Evolutionary conservation across 108 stramenopile genomes (phyloP).

Genomic region (Skeletonema tropicum): DNA sequence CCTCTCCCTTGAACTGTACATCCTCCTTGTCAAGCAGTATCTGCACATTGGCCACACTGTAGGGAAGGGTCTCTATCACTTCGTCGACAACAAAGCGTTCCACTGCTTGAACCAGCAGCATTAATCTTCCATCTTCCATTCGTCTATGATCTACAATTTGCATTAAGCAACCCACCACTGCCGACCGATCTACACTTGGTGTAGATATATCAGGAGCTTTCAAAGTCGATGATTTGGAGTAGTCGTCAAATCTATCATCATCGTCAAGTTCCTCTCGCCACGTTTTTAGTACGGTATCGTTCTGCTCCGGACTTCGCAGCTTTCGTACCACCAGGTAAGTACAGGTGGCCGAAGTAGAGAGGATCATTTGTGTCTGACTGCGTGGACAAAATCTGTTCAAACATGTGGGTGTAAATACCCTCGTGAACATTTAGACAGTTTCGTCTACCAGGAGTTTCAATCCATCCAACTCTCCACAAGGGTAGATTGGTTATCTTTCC

Average conservation of each 20-base stretch:
- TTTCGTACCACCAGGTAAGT: conserved; percentile 37
- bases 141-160: conserved; percentile 72
- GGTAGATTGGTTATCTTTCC: conserved; percentile 61
- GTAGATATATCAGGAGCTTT: conserved; percentile 1
- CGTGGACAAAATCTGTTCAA: conserved; percentile 61
- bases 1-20: conserved; percentile 15
- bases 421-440: conserved; percentile 82
- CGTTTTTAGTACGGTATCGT: conserved; percentile 35
- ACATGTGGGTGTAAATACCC: conserved; percentile 76
- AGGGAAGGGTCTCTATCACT: conserved; percentile 59
- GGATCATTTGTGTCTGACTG: conserved; percentile 28
- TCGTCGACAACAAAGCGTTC: conserved; percentile 76
- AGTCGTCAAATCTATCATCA: conserved; percentile 30
- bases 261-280: conserved; percentile 47
- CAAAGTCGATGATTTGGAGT: conserved; percentile 4
- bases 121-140: conserved; percentile 66
- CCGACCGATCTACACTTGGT: conserved; percentile 14
- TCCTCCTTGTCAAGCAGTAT: conserved; percentile 76
- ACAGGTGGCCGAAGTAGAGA: conserved; percentile 74
- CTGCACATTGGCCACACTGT: conserved; percentile 67
- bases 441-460: conserved; percentile 76
- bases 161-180: conserved; percentile 70
- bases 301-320: conserved; percentile 20
- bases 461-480: conserved; percentile 73
- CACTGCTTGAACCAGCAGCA: conserved; percentile 70